These are phyloP conservation scores for Aspergillus amoenus DNA, from an alignment of 2,329 filamentous ascomycete genomes.

Conservation along the genomic window DNA sequence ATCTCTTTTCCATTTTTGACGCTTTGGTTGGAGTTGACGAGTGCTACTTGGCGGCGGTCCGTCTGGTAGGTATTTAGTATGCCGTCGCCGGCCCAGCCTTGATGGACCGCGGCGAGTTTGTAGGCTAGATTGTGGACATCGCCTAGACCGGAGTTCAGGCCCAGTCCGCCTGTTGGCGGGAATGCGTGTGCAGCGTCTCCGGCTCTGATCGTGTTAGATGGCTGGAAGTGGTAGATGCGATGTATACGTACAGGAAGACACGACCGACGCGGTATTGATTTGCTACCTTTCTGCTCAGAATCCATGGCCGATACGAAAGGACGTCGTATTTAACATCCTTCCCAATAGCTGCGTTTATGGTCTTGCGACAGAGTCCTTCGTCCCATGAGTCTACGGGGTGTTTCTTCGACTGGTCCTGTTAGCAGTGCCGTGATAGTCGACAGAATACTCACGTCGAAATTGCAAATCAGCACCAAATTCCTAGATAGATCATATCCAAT, in stretches of 20 bases:
- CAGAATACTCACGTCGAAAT: slow-evolving; percentile 39
- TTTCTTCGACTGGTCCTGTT: slow-evolving; percentile 26
- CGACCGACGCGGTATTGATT: slow-evolving; percentile 37
- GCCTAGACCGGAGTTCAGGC: slow-evolving; percentile 54
- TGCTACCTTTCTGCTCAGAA: slow-evolving; percentile 44
- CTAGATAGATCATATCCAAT: slow-evolving; percentile 45
- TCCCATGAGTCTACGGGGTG: slow-evolving; percentile 39
- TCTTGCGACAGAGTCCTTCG: slow-evolving; percentile 33
- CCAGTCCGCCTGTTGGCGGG: slow-evolving; percentile 53
- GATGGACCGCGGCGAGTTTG: slow-evolving; percentile 40
- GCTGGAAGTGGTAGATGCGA: too few species aligned
- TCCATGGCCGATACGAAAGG: slow-evolving; percentile 43
- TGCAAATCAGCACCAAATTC: slow-evolving; percentile 47
- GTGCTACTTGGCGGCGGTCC: slow-evolving; percentile 41
- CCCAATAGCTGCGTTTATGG: slow-evolving; percentile 30
- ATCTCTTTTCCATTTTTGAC: slow-evolving; percentile 48
- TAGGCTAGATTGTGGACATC: slow-evolving; percentile 52
- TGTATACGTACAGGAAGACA: slow-evolving; percentile 34
- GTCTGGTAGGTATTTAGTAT: slow-evolving; percentile 39
- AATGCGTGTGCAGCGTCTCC: slow-evolving; percentile 59
- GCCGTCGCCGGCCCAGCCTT: slow-evolving; percentile 24
- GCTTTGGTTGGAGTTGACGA: slow-evolving; percentile 43
- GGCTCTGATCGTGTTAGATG: slow-evolving; percentile 25
- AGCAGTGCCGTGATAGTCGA: not conserved
- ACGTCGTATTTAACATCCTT: slow-evolving; percentile 35